phyloP scores from a whole-genome alignment of 805 yeast species.

The Ogataea philodendri region DNA sequence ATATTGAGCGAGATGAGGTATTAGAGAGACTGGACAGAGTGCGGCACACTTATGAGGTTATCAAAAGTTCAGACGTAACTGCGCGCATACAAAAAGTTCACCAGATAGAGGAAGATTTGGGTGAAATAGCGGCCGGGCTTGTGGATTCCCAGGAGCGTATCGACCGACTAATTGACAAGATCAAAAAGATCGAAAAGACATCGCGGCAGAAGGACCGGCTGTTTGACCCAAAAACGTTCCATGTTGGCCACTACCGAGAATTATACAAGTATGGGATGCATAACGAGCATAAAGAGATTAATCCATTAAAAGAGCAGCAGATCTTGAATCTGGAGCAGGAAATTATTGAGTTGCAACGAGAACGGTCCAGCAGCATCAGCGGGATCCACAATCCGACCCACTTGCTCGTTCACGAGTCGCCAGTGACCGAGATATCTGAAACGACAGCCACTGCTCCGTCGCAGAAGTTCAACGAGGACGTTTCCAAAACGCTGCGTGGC shows the following conservation, averaged over 20 bases:
- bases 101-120: constrained; percentile 20
- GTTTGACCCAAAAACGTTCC: constrained; percentile 36
- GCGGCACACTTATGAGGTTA: constrained; percentile 6
- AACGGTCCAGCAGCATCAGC: constrained; percentile 20
- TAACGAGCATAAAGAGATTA: constrained; percentile 16
- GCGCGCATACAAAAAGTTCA: constrained; percentile 7
- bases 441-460: constrained; percentile 19
- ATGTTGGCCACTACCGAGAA: constrained; percentile 43
- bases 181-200: constrained; percentile 35
- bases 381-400: constrained; percentile 24
- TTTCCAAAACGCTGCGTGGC: constrained; percentile 10
- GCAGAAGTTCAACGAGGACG: constrained; percentile 4
- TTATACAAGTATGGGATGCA: constrained; percentile 34
- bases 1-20: constrained; percentile 27
- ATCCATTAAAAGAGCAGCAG: constrained; percentile 26
- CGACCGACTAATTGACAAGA: constrained; percentile 26
- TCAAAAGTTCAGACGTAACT: constrained; percentile 12
- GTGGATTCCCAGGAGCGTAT: constrained; percentile 20
- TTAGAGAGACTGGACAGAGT: constrained; percentile 19
- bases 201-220: constrained; percentile 39
- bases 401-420: constrained; percentile 18
- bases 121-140: constrained; percentile 23
- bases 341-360: constrained; percentile 25
- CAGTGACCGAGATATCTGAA: constrained; percentile 19
- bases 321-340: constrained; percentile 28